Evolutionary conservation across 75 land plant species (phyloP).

Genomic region (Sequoia sempervirens): DNA sequence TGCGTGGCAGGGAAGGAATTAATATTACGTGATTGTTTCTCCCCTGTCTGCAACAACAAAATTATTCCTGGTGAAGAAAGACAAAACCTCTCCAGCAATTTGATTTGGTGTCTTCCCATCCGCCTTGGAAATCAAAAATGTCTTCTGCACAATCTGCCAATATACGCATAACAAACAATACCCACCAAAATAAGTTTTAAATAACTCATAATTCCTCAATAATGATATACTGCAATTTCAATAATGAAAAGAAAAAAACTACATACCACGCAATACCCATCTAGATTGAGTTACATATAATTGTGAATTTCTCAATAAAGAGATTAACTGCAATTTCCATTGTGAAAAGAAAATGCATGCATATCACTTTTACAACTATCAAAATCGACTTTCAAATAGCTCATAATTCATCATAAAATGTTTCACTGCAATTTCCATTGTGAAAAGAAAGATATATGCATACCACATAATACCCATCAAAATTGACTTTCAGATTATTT

Average conservation of each 20-base stretch:
- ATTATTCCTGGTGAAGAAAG: slow-evolving; percentile 89
- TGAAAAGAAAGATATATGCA: not conserved
- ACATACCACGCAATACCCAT: too few relatives aligned
- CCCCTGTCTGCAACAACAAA: slow-evolving; percentile 69
- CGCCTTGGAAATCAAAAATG: slow-evolving; percentile 47
- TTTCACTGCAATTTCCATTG: not conserved
- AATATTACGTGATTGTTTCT: slow-evolving; percentile 74
- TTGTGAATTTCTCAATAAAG: not conserved
- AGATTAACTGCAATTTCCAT: not conserved
- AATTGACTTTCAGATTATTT: not conserved
- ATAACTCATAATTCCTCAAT: too few relatives aligned
- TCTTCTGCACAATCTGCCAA: slow-evolving; percentile 88
- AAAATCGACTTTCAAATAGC: not conserved
- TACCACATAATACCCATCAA: not conserved
- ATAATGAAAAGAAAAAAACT: too few relatives aligned
- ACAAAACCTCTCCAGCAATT: slow-evolving; percentile 83
- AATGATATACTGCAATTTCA: too few relatives aligned
- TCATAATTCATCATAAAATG: not conserved
- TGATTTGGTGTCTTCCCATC: slow-evolving; percentile 59
- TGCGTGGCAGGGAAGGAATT: not conserved
- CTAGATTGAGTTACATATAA: not conserved
- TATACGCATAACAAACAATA: not conserved
- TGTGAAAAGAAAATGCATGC: slow-evolving; percentile 2
- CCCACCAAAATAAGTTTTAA: not conserved
- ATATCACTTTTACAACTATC: not conserved